Conservation (phyloP, 345 rosid genomes). For the Ceriops tagal region DNA sequence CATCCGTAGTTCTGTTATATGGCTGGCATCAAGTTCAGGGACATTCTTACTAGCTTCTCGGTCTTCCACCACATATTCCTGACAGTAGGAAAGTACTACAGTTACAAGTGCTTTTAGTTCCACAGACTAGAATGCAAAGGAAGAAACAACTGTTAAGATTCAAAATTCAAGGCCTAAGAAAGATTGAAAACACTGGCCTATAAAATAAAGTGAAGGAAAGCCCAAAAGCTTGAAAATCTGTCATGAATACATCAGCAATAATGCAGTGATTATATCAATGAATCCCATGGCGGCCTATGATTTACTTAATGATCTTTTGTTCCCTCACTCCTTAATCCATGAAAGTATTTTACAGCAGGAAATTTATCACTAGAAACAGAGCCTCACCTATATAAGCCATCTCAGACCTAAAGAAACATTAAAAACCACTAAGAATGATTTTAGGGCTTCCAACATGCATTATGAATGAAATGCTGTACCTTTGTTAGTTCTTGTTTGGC, state of each 20-base stretch:
- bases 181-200: background rate
- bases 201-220: background rate
- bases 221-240: no score
- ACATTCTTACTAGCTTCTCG: constrained; percentile 61
- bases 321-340: no score
- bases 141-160: background rate
- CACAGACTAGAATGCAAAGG: background rate
- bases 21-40: constrained; percentile 85
- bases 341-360: no score
- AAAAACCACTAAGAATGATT: background rate
- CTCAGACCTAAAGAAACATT: no score
- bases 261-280: no score
- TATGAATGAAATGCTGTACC: constrained; percentile 38
- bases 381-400: no score
- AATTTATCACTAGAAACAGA: no score
- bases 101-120: background rate
- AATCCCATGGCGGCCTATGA: no score
- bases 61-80: constrained; percentile 98
- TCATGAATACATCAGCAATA: no score
- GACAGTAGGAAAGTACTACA: constrained; percentile 11
- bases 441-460: background rate
- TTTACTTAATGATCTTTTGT: no score
- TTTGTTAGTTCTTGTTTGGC: constrained; percentile 98
- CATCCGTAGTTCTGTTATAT: constrained; percentile 85
- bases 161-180: background rate